phyloP scores from a whole-genome alignment of 1,139 yeast genomes.

The Wickerhamiella infanticola region DNA sequence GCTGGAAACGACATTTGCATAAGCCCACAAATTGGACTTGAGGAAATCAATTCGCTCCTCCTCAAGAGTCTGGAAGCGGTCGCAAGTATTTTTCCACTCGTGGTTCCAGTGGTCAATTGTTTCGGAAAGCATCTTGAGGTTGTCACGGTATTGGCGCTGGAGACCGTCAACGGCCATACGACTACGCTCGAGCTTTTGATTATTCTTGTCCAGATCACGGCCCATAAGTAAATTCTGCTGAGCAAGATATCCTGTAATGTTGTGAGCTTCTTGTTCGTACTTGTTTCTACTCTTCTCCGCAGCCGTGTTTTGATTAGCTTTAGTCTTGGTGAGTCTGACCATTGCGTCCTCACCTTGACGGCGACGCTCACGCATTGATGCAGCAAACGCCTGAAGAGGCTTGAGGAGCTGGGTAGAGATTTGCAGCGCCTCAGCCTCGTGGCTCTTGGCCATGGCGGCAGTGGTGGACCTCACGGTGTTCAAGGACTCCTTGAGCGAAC shows the following conservation, averaged over 20 bases:
- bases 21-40: slow-evolving; percentile 70
- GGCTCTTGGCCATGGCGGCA: slow-evolving; percentile 33
- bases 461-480: slow-evolving; percentile 47
- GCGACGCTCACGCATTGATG: slow-evolving; percentile 30
- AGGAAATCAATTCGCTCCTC: slow-evolving; percentile 60
- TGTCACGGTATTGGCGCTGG: slow-evolving; percentile 43
- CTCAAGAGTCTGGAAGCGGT: slow-evolving; percentile 60
- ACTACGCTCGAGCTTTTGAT: slow-evolving; percentile 44
- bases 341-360: slow-evolving; percentile 34
- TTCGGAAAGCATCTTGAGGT: slow-evolving; percentile 45
- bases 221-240: slow-evolving; percentile 66
- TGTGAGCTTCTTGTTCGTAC: slow-evolving; percentile 45
- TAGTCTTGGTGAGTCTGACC: slow-evolving; percentile 30
- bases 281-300: slow-evolving; percentile 33
- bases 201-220: slow-evolving; percentile 53
- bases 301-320: slow-evolving; percentile 24
- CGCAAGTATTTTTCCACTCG: slow-evolving; percentile 65
- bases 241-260: slow-evolving; percentile 42
- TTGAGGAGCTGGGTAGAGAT: slow-evolving; percentile 29
- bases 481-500: slow-evolving; percentile 40
- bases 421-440: slow-evolving; percentile 32
- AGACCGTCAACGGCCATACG: slow-evolving; percentile 33
- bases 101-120: slow-evolving; percentile 56
- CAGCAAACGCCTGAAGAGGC: slow-evolving; percentile 30
- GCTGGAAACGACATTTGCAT: slow-evolving; percentile 59